Evolutionary conservation across 495 filamentous ascomycete genomes (phyloP).

Genomic region (Aspergillus coremiiformis): DNA sequence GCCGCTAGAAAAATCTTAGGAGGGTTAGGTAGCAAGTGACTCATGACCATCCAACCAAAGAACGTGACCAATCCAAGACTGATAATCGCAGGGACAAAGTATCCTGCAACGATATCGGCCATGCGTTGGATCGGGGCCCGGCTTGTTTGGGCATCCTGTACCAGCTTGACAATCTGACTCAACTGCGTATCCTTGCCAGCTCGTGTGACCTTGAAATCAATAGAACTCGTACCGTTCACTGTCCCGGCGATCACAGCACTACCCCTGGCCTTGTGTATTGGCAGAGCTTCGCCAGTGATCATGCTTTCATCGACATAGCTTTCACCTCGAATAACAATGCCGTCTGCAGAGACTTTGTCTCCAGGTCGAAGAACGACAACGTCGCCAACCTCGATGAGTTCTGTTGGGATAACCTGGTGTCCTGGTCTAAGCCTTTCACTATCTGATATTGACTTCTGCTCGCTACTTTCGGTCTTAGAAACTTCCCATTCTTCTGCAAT

Average conservation of each 20-base stretch:
- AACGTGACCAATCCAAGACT: conserved; percentile 80
- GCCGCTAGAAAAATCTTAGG: conserved; percentile 83
- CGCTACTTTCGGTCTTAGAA: conserved; percentile 13
- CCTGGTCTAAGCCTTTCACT: conserved; percentile 53
- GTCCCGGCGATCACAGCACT: conserved; percentile 85
- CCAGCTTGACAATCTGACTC: conserved; percentile 94
- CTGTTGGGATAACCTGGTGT: conserved; percentile 80
- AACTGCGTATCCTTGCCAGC: conserved; percentile 93
- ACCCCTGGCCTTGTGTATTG: conserved; percentile 79
- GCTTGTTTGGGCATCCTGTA: conserved; percentile 92
- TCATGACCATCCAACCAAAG: conserved; percentile 88
- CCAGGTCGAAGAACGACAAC: conserved; percentile 88
- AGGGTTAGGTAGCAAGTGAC: conserved; percentile 72
- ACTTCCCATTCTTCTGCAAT: conserved; percentile 69
- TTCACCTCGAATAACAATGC: conserved; percentile 76
- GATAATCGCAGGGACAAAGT: conserved; percentile 89
- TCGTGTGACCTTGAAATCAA: conserved; percentile 90
- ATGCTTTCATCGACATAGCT: conserved; percentile 96
- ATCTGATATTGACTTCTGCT: conserved; percentile 14
- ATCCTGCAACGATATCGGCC: conserved; percentile 85
- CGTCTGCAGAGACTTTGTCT: conserved; percentile 95
- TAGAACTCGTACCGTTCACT: conserved; percentile 83
- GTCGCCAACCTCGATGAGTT: conserved; percentile 90
- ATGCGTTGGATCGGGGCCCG: conserved; percentile 91
- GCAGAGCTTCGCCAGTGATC: conserved; percentile 96